A percentile compares a stretch with the other conserved stretches of the same genome.
phyloP scores from a whole-genome alignment of 352 stramenopile species.

The Globisporangium iwayamae region DNA sequence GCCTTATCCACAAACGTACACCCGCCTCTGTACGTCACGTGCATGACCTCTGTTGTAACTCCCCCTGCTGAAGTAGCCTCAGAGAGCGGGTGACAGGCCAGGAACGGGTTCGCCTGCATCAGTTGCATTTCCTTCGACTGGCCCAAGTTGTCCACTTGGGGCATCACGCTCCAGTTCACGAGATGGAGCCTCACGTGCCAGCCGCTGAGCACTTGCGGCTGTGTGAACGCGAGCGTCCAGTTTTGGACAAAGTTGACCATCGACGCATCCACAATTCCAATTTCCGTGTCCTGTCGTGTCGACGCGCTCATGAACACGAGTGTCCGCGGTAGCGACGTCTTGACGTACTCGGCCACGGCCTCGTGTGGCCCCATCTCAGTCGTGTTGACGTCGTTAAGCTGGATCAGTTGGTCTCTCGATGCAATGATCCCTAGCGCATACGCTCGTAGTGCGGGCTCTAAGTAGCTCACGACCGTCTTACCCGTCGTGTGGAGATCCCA shows the following conservation, averaged over 20 bases:
- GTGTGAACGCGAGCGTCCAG: slow-evolving; percentile 50
- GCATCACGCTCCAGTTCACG: slow-evolving; percentile 53
- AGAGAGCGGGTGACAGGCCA: slow-evolving; percentile 30
- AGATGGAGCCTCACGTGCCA: slow-evolving; percentile 58
- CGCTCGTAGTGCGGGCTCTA: slow-evolving; percentile 50
- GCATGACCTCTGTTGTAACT: slow-evolving; percentile 10
- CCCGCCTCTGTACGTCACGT: slow-evolving; percentile 46
- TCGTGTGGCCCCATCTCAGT: slow-evolving; percentile 44
- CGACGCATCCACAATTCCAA: slow-evolving; percentile 8
- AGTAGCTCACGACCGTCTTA: slow-evolving; percentile 51
- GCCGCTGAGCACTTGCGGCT: slow-evolving; percentile 34
- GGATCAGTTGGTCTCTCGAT: slow-evolving; percentile 53
- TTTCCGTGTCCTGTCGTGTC: slow-evolving; percentile 15
- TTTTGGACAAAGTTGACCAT: slow-evolving; percentile 25
- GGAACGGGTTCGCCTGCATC: slow-evolving; percentile 32
- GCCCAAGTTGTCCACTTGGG: slow-evolving; percentile 14
- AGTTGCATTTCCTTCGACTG: slow-evolving; percentile 23
- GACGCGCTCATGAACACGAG: slow-evolving; percentile 45
- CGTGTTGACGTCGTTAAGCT: slow-evolving; percentile 65
- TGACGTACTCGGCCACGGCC: slow-evolving; percentile 51
- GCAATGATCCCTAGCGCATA: slow-evolving; percentile 47
- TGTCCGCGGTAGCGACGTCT: slow-evolving; percentile 34
- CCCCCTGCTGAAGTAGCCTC: background rate
- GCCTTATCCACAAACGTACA: slow-evolving; percentile 77
- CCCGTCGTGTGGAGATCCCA: slow-evolving; percentile 57